phyloP scores from a whole-genome alignment of 148 eudicot genomes.

The Amaranthus cruentus region DNA sequence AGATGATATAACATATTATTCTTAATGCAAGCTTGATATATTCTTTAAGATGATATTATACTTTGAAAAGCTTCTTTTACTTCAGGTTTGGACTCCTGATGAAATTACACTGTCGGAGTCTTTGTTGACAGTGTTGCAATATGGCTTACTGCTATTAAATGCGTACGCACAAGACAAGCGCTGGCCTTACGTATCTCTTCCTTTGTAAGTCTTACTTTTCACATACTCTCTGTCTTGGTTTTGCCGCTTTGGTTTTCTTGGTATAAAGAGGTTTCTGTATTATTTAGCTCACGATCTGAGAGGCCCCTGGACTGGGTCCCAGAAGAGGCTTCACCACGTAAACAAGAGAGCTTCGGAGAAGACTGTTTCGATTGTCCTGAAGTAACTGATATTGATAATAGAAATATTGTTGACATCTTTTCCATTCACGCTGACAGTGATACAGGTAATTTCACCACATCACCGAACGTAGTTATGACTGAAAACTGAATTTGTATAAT shows the following conservation, averaged over 20 bases:
- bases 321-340: slow-evolving; percentile 36
- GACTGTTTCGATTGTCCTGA: slow-evolving; percentile 34
- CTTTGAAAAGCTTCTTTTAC: background rate
- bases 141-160: slow-evolving; percentile 66
- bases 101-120: slow-evolving; percentile 79
- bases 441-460: slow-evolving; percentile 33
- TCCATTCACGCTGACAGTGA: slow-evolving; percentile 54
- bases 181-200: slow-evolving; percentile 85
- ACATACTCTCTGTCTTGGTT: background rate
- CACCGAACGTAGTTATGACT: no score
- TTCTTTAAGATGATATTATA: no score
- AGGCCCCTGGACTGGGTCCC: slow-evolving; percentile 96
- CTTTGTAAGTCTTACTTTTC: slow-evolving; percentile 47
- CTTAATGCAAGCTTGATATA: background rate
- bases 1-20: background rate
- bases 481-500: no score
- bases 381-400: slow-evolving; percentile 31
- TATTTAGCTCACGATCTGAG: slow-evolving; percentile 53
- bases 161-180: slow-evolving; percentile 93
- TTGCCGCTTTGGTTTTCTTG: background rate
- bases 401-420: slow-evolving; percentile 46
- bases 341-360: slow-evolving; percentile 20
- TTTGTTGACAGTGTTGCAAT: slow-evolving; percentile 71
- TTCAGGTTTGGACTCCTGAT: slow-evolving; percentile 86
- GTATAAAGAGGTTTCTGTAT: slow-evolving; percentile 9